Conservation (phyloP, 2,329 filamentous ascomycete species). For the Pseudogymnoascus sp. region DNA sequence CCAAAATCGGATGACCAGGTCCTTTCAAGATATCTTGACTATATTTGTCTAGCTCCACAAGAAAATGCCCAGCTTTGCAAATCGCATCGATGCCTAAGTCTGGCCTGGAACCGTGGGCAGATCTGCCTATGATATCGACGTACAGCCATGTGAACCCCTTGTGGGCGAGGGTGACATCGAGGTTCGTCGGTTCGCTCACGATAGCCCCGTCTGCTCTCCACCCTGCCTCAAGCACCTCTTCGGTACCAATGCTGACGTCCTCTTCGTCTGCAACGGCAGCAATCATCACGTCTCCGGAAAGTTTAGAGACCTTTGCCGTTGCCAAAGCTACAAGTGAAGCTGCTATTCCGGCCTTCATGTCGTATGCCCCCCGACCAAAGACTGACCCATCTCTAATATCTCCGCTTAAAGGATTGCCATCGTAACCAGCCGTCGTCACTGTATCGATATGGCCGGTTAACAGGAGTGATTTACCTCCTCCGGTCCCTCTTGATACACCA, state of each 20-base stretch:
- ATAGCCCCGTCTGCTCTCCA: conserved; percentile 49
- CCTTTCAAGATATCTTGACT: conserved; percentile 28
- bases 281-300: conserved; percentile 46
- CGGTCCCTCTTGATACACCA: conserved; percentile 41
- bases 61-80: conserved; percentile 40
- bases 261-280: conserved; percentile 51
- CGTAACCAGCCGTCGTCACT: conserved; percentile 15
- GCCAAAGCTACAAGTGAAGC: conserved; percentile 37
- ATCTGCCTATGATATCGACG: conserved; percentile 37
- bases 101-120: conserved; percentile 39
- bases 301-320: conserved; percentile 32
- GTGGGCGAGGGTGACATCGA: conserved; percentile 40
- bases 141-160: conserved; percentile 46
- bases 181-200: conserved; percentile 42
- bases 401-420: conserved; percentile 14
- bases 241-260: conserved; percentile 44
- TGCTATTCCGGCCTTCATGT: conserved; percentile 16
- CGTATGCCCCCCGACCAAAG: conserved; percentile 14
- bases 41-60: conserved; percentile 41
- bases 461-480: conserved; percentile 22
- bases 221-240: conserved; percentile 43
- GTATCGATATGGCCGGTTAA: conserved; percentile 18
- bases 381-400: conserved; percentile 13
- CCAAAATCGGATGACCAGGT: conserved; percentile 32
- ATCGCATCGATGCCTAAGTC: conserved; percentile 47